Percentiles rank a stretch among this genome's conserved stretches.
Evolutionary conservation across 805 yeast species (phyloP).

Genomic region (Candida loeiensis): DNA sequence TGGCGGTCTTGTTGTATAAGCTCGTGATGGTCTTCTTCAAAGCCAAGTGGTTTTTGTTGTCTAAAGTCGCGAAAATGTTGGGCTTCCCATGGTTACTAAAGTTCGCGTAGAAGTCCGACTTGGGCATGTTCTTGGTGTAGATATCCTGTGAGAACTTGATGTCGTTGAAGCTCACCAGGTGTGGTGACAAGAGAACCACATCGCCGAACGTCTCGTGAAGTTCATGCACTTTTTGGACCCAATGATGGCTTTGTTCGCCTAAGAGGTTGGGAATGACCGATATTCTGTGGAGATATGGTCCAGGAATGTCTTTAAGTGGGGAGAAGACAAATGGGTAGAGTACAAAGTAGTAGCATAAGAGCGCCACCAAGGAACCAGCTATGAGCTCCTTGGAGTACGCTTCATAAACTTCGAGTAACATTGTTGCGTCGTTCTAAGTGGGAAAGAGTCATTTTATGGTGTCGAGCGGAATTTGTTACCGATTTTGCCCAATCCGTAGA

Average conservation of each 20-base stretch:
- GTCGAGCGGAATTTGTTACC: neutral
- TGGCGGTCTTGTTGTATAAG: slow-evolving; percentile 34
- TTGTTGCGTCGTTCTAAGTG: neutral
- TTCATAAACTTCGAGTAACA: slow-evolving; percentile 1
- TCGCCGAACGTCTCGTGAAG: slow-evolving; percentile 59
- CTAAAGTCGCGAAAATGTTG: slow-evolving; percentile 58
- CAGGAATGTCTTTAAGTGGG: slow-evolving; percentile 53
- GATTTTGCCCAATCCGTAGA: too few species aligned
- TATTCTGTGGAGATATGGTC: slow-evolving; percentile 52
- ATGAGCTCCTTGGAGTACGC: slow-evolving; percentile 1
- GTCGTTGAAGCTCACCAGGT: slow-evolving; percentile 57
- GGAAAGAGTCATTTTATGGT: too few species aligned
- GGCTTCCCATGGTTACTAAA: slow-evolving; percentile 55
- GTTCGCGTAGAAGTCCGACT: slow-evolving; percentile 55
- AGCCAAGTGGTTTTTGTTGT: slow-evolving; percentile 44
- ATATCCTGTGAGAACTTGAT: slow-evolving; percentile 49
- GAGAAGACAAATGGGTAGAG: slow-evolving; percentile 47
- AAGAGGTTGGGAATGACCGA: slow-evolving; percentile 33
- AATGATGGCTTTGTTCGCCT: slow-evolving; percentile 44
- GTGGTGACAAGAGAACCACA: slow-evolving; percentile 58
- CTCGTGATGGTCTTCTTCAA: slow-evolving; percentile 31
- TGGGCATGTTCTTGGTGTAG: slow-evolving; percentile 54
- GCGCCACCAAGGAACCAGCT: neutral
- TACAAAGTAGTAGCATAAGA: slow-evolving; percentile 26
- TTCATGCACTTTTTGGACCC: slow-evolving; percentile 39